Evolutionary conservation across 2,329 filamentous ascomycete genomes (phyloP), one percentile per base, ranked within the genome.

Genomic region (Colletotrichum tofieldiae): DNA sequence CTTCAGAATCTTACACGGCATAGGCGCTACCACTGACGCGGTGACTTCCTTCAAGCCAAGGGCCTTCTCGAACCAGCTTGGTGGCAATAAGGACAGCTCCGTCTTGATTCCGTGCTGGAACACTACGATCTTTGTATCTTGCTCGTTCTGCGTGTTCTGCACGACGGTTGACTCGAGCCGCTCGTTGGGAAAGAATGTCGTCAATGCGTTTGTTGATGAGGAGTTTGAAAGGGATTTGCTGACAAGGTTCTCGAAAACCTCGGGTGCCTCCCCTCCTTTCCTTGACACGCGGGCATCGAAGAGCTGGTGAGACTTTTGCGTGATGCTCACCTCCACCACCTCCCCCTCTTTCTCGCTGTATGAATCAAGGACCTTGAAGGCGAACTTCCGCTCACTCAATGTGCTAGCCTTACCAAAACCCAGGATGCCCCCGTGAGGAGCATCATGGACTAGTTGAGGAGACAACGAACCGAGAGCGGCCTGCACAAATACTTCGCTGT

Each of bases 1-100:
- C 75, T 94, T 91, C 73, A 99, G 84, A 35, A 99, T 93, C 84
- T 98, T 98, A 84, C 96, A 98, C 1, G 96, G 96, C 96, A 99
- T 99, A 0, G 96, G 96, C 29, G 96, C 94, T 32, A 94, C 87
- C 1, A 98, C 94, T 65, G 93, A 96, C 72, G 96, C 95, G 8
- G 91, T 87, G 0, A 89, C 88, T 78, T 97, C 94, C 80, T 94
- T 95, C 74, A 93, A 84, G 0, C 96, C 95, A 9, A 98, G 86
- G 0, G 94, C 95, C 82, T 97, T 96, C 77, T 95, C 93, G 70
- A 93, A 93, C 95, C 95, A 99, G 55, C 86, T 86, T 0, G 96
- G 95, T 23, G 84, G 83, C 51, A 88, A 79, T n/a, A 92, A 82
- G 12, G 82, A 81, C 35, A 92, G 81, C 72, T 91, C 87, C 7